Evolutionary conservation across 1,284 basidiomycete genomes (phyloP), one percentile per base, ranked within the genome.

Genomic region (Ustilago hordei): DNA sequence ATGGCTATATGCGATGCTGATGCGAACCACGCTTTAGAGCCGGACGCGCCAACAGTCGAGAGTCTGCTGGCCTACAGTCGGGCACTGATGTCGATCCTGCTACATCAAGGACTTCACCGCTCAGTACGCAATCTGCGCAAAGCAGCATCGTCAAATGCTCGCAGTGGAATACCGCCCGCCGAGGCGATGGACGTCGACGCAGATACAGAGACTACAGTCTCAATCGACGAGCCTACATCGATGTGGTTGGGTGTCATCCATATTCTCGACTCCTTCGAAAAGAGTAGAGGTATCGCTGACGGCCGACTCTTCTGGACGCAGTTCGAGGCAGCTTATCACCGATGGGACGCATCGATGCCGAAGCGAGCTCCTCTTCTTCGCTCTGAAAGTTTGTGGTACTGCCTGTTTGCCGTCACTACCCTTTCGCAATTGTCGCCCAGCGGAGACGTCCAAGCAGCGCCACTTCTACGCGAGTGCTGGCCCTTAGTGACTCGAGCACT

Each of bases 231-330:
- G 31, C 87, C 89, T 0, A 89, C 91, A 0, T 91, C 93, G 75
- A 81, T 92, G 11, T 97, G 95, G 95, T 88, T 95, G 43, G 90
- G 90, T 48, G 80, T 94, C 17, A 88, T 94, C 39, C 91, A 94
- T 80, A 78, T 91, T 1, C 64, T 86, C 2, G 41, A 65, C 50
- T 52, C 60, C 5, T 62, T 80, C 39, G 80, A 77, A 48, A 60
- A 56, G 53, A 48, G 62, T 38, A 67, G 67, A 4, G 65, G 61
- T 23, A 60, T 74, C 19, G 13, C 11, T 6, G 67, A 67, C 19
- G 68, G 59, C 2, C 45, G 48, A n/a, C 63, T 70, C 35, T 79
- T 77, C 34, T 81, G 74, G 77, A 77, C 80, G 1, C 71, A 72
- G 8, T 76, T 75, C 31, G 79, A 81, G 8, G 78, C 69, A 0